Evolutionary conservation across 2,329 filamentous ascomycete species (phyloP), one percentile per base, ranked within the genome.

Genomic region (Colletotrichum sp.): DNA sequence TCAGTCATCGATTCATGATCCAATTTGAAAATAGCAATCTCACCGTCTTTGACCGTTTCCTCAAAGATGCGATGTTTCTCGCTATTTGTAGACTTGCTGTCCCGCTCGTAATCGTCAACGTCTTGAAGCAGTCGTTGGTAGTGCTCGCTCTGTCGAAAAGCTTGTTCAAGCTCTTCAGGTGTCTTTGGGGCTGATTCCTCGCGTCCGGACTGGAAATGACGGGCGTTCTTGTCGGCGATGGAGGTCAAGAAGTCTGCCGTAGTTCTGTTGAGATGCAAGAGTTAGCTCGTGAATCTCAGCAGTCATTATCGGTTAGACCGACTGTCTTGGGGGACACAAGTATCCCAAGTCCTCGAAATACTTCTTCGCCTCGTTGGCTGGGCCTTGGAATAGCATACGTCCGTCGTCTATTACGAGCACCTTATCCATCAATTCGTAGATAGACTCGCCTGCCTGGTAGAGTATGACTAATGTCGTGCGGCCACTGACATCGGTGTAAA

Each of bases 271-370:
- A 15, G 30, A 8, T 9, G 4, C 3, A 13, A 5, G 3, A 2
- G 25, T 95, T 66, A 95, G 83, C 84, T 94, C 7, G 8, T 8
- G 25, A 15, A 4, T 6, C 8, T 22, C 1, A 6, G 8, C 3
- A 1, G 27, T 25, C 13, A 1, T 34, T 2, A 92, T 91, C 1
- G 43, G n/a, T 52, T 13, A 22, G n/a, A 74, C 71, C 6, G 92
- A 94, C 75, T 91, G 82, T 18, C 85, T 81, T 0, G 80, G 77
- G n/a, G 82, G 81, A 43, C 82, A 91, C 65, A 90, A 80, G 81
- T 93, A 97, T 0, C 95, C 95, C 2, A 97, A 89, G 2, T 89
- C 86, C 81, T 96, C 94, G 76, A 97, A 96, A 82, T 96, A 96
- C 61, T 84, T 84, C 34, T 94, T 89, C 2, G 95, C 95, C 77